A percentile compares a stretch with the other conserved stretches of the same genome.
Evolutionary conservation across 179 eudicot species (phyloP).

Genomic region (Dionaea muscipula): DNA sequence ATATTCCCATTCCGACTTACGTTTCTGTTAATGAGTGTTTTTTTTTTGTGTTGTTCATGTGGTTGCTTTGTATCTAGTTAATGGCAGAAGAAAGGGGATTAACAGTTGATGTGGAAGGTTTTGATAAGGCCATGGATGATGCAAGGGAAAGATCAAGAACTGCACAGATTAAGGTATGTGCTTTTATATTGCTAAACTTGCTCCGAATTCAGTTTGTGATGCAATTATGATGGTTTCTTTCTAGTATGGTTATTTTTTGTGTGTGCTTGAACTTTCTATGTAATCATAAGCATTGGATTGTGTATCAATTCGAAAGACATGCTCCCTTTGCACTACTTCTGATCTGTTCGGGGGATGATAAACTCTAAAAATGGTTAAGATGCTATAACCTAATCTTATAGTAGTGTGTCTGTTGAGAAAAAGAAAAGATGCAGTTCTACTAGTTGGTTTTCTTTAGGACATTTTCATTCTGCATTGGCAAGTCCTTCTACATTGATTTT

Average conservation of each 20-base stretch:
- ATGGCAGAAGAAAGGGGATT: conserved; percentile 96
- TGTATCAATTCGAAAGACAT: background rate
- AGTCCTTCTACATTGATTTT: too few relatives aligned
- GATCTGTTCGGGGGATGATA: too few relatives aligned
- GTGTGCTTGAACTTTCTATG: background rate
- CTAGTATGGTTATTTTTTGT: background rate
- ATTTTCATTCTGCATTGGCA: too few relatives aligned
- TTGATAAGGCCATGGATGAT: conserved; percentile 61
- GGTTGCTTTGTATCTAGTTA: conserved; percentile 30
- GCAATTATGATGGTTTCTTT: background rate
- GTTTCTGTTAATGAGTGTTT: background rate
- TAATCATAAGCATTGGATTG: background rate
- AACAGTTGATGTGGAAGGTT: conserved; percentile 71
- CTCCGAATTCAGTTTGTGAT: background rate
- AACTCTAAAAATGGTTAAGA: too few relatives aligned
- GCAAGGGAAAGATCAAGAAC: conserved; percentile 87
- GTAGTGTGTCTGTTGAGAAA: too few relatives aligned
- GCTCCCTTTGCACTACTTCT: background rate
- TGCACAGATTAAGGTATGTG: conserved; percentile 65
- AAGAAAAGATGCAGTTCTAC: background rate
- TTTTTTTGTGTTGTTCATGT: conserved; percentile 9
- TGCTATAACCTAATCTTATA: too few relatives aligned
- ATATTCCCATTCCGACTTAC: background rate
- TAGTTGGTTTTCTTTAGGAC: background rate
- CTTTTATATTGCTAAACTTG: background rate